Conservation (phyloP, 2,329 filamentous ascomycete species). For the Aspergillus luchuensis region DNA sequence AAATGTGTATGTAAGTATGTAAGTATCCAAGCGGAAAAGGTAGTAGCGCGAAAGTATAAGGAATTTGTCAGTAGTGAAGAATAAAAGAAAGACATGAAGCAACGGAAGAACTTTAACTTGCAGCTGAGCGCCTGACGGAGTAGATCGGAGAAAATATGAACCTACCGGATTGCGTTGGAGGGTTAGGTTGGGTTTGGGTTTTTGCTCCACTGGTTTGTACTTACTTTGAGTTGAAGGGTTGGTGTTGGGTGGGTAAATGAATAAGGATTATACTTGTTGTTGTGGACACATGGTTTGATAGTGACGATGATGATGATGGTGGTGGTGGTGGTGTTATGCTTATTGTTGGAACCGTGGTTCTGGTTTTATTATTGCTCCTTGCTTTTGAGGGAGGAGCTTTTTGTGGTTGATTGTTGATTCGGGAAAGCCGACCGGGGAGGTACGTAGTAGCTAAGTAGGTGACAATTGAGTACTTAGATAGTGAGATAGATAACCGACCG, state of each 20-base stretch:
- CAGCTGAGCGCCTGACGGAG: constrained; percentile 10
- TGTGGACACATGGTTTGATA: neutral
- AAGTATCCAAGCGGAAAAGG: neutral
- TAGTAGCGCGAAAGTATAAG: neutral
- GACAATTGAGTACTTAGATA: too few species aligned
- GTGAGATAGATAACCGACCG: too few species aligned
- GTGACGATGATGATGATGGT: too few species aligned
- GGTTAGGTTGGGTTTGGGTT: too few species aligned
- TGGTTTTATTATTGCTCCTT: too few species aligned
- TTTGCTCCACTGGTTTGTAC: neutral
- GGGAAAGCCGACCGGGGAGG: too few species aligned
- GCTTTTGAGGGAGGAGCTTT: too few species aligned
- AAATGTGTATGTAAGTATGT: neutral
- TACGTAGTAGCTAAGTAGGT: too few species aligned
- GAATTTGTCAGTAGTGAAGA: neutral
- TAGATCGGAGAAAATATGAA: constrained; percentile 11
- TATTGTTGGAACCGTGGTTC: too few species aligned
- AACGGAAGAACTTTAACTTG: constrained; percentile 8
- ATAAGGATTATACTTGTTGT: neutral
- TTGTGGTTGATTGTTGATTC: too few species aligned
- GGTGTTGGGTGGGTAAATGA: neutral
- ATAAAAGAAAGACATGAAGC: neutral
- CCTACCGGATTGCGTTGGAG: constrained; percentile 4
- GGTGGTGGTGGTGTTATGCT: too few species aligned
- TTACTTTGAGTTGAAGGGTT: neutral